A percentile compares a stretch with the other conserved stretches of the same genome.
Evolutionary conservation across 2,329 filamentous ascomycete species (phyloP).

Genomic region (Knoxdaviesia proteae): DNA sequence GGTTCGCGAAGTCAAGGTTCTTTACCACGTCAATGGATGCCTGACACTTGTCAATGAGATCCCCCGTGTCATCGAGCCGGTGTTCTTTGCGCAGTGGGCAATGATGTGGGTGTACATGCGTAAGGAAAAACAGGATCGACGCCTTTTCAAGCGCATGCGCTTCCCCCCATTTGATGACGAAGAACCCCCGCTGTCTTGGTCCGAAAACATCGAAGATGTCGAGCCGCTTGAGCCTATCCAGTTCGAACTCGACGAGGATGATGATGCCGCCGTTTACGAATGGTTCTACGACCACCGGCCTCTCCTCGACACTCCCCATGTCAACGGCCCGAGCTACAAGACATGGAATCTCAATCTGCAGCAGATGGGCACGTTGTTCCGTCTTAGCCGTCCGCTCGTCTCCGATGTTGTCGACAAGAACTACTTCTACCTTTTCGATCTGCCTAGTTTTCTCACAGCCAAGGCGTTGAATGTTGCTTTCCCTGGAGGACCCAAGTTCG

Average conservation of each 20-base stretch:
- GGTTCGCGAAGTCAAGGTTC: slow-evolving; percentile 82
- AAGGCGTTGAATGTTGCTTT: slow-evolving; percentile 95
- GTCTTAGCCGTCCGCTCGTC: slow-evolving; percentile 72
- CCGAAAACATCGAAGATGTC: slow-evolving; percentile 96
- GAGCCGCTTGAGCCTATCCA: slow-evolving; percentile 95
- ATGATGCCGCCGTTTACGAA: slow-evolving; percentile 78
- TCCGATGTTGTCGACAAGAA: slow-evolving; percentile 91
- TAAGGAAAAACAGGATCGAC: slow-evolving; percentile 85
- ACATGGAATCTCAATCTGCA: slow-evolving; percentile 80
- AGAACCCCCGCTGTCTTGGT: slow-evolving; percentile 92
- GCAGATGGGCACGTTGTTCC: slow-evolving; percentile 91
- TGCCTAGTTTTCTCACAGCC: slow-evolving; percentile 84
- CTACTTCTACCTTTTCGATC: slow-evolving; percentile 93
- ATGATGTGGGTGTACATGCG: slow-evolving; percentile 99
- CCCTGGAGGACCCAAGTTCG: slow-evolving; percentile 90
- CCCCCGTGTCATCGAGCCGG: slow-evolving; percentile 87
- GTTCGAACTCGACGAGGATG: slow-evolving; percentile 88
- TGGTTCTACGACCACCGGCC: slow-evolving; percentile 97
- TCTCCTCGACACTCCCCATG: slow-evolving; percentile 73
- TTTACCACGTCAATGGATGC: slow-evolving; percentile 97
- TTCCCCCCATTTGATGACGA: slow-evolving; percentile 98
- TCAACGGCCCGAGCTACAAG: slow-evolving; percentile 94
- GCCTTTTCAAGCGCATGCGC: slow-evolving; percentile 96
- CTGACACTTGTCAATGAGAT: slow-evolving; percentile 92
- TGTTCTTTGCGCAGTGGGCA: slow-evolving; percentile 97